Evolutionary conservation across 768 basidiomycete genomes (phyloP), one percentile per base, ranked within the genome.

Genomic region (Lentinula lateritia): DNA sequence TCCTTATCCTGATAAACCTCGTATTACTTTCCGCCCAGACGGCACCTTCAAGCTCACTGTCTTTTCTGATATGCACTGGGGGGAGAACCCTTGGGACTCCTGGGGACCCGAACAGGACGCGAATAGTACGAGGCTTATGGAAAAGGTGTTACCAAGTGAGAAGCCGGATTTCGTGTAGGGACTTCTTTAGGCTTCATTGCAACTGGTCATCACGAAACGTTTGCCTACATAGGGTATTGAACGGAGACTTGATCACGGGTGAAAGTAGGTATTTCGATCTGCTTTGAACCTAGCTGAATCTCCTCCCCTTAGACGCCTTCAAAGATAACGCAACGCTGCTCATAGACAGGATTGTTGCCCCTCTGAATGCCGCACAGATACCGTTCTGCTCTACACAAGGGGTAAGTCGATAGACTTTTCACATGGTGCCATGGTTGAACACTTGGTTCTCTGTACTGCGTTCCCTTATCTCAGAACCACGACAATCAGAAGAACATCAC

Each of bases 51-150:
- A 88, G 71, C 66, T 92, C 50, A 87, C 84, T 13, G 78, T 90
- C 6, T 89, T 91, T 69, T 88, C 87, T 6, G 90, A 92, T 66
- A 71, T 90, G 35, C 89, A 91, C 67, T 90, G 80, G 63, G 89
- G 90, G 32, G 89, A 91, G 71, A 86, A 89, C 65, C 86, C 88
- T 7, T 87, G 85, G 83, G 85, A 85, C 58, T 70, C 62, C 7
- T 87, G 86, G 83, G 88, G 89, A 0, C 84, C 84, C 18, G 74
- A 79, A 64, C 87, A 91, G 65, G 90, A 92, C 63, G 69, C 74
- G 28, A 86, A 88, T 46, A 90, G 86, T 62, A 78, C 77, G 9
- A 72, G 72, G 5, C 68, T 92, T 61, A 88, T 89, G 83, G 75
- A 80, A 20, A 73, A 65, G 1, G 76, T 90, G 18, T 68, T 92